Conservation (phyloP, 371 early-diverging fungal species). For the Fennellomyces sp. region DNA sequence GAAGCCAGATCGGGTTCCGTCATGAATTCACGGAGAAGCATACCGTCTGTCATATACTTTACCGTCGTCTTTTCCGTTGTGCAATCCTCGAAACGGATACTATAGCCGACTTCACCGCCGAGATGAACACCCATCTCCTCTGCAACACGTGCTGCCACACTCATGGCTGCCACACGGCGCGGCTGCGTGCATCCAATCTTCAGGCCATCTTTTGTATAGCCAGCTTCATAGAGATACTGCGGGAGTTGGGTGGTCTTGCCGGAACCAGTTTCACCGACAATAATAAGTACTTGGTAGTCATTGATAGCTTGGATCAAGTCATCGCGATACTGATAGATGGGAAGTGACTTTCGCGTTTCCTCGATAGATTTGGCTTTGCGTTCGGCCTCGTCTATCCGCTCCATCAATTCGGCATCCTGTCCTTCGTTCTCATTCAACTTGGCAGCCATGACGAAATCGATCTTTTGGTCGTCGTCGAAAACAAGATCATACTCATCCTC, state of each 20-base stretch:
- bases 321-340: slow-evolving; percentile 87
- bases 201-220: slow-evolving; percentile 84
- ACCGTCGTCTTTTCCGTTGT: slow-evolving; percentile 94
- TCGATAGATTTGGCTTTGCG: slow-evolving; percentile 80
- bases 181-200: slow-evolving; percentile 99
- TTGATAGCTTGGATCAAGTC: slow-evolving; percentile 83
- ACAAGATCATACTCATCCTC: slow-evolving; percentile 89
- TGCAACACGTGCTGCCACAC: slow-evolving; percentile 96
- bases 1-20: slow-evolving; percentile 94
- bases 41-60: slow-evolving; percentile 99
- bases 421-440: slow-evolving; percentile 64
- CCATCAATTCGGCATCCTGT: slow-evolving; percentile 60
- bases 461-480: slow-evolving; percentile 90
- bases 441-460: slow-evolving; percentile 87
- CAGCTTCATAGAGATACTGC: slow-evolving; percentile 96
- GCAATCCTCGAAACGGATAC: slow-evolving; percentile 98
- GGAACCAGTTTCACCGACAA: slow-evolving; percentile 99
- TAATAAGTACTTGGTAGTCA: slow-evolving; percentile 85
- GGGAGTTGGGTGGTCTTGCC: slow-evolving; percentile 99
- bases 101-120: slow-evolving; percentile 96
- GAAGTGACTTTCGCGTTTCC: slow-evolving; percentile 90
- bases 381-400: slow-evolving; percentile 68
- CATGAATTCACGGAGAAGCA: slow-evolving; percentile 98
- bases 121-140: slow-evolving; percentile 94
- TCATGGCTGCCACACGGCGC: slow-evolving; percentile 99